phyloP scores from a whole-genome alignment of 2,329 filamentous ascomycete genomes.

The Leptographium procerum region DNA sequence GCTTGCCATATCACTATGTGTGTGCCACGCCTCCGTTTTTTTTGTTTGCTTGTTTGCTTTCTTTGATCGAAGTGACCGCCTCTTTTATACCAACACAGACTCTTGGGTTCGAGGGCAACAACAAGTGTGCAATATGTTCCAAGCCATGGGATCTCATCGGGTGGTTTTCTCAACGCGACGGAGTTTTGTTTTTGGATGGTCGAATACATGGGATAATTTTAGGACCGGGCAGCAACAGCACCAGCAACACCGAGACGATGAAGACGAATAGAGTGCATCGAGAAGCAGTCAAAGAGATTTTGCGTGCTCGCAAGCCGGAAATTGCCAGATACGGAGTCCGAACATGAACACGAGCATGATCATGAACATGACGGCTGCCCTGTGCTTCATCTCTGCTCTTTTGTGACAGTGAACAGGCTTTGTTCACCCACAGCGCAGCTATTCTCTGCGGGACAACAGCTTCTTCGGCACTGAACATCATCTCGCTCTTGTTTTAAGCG shows the following conservation, averaged over 20 bases:
- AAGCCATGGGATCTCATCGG: neutral
- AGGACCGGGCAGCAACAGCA: neutral
- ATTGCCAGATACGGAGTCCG: neutral
- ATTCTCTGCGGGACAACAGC: too few relatives aligned
- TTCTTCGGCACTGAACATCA: too few relatives aligned
- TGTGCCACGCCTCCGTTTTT: neutral
- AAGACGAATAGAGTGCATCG: neutral
- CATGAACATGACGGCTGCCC: neutral
- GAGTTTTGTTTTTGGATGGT: neutral
- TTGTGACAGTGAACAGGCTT: neutral
- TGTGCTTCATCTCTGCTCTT: neutral
- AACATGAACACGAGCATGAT: too few relatives aligned
- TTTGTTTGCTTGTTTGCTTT: neutral
- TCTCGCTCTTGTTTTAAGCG: too few relatives aligned
- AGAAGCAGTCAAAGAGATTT: neutral
- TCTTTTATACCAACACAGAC: neutral
- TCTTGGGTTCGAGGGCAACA: neutral
- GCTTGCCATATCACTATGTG: neutral
- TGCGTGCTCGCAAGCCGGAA: neutral
- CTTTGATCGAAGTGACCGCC: neutral
- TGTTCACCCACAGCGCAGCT: neutral
- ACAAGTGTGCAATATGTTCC: neutral
- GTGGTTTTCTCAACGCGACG: neutral
- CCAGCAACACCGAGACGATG: neutral
- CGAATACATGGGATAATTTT: neutral